Evolutionary conservation across 192 early-diverging fungal species (phyloP).

Genomic region (Diversispora eburnea): DNA sequence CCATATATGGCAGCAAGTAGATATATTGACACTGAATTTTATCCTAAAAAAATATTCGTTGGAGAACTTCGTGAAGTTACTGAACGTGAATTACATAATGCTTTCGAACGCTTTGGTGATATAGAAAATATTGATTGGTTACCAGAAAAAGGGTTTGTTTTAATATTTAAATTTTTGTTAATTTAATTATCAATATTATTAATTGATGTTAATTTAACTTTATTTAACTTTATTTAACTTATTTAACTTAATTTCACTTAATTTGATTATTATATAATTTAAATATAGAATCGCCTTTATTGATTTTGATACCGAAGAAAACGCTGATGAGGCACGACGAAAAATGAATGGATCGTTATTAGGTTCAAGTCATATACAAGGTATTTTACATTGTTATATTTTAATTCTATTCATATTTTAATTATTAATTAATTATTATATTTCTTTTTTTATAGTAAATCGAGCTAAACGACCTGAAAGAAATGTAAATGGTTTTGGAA

Average conservation of each 20-base stretch:
- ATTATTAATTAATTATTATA: background rate
- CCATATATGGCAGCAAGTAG: constrained; percentile 35
- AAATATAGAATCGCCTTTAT: constrained; percentile 38
- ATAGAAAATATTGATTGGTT: constrained; percentile 35
- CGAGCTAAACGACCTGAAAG: constrained; percentile 43
- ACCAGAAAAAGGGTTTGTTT: constrained; percentile 37
- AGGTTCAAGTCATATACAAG: constrained; percentile 31
- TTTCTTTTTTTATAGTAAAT: constrained; percentile 29
- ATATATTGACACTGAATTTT: constrained; percentile 45
- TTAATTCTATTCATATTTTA: background rate
- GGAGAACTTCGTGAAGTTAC: constrained; percentile 38
- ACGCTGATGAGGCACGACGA: constrained; percentile 35
- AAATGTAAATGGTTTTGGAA: constrained; percentile 41
- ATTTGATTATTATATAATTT: background rate
- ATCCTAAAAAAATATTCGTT: constrained; percentile 39
- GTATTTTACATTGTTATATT: background rate
- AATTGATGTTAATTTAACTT: background rate
- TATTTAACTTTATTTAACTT: too few relatives aligned
- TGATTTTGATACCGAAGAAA: constrained; percentile 34
- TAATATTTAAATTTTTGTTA: background rate
- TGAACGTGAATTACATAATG: constrained; percentile 28
- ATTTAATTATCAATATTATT: background rate
- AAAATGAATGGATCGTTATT: constrained; percentile 36
- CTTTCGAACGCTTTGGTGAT: constrained; percentile 37
- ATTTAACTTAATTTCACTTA: too few relatives aligned